Conservation (phyloP, 331 rosid genomes). For the Malus hybrid region DNA sequence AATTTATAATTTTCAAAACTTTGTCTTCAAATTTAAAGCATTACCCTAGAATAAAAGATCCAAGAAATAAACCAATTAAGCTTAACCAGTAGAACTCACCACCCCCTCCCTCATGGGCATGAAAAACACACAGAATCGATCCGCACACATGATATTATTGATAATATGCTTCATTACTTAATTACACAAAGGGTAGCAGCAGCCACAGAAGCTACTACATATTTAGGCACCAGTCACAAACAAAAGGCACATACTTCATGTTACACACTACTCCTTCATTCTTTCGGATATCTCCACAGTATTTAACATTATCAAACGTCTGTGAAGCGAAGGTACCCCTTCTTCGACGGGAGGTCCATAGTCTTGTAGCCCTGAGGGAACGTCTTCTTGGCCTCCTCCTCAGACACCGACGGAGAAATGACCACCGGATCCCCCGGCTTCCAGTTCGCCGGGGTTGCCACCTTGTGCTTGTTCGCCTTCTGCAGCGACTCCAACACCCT, state of each 20-base stretch:
- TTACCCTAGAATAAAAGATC: too few species aligned
- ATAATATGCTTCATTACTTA: too few species aligned
- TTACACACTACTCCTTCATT: not conserved
- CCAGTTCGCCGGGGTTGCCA: conserved; percentile 81
- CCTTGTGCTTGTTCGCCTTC: conserved; percentile 44
- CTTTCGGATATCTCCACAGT: not conserved
- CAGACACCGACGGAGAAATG: conserved; percentile 40
- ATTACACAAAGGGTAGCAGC: not conserved
- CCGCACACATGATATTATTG: not conserved
- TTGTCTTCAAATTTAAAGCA: too few species aligned
- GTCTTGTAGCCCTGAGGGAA: conserved; percentile 53
- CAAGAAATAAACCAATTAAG: too few species aligned
- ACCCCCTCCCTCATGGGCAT: too few species aligned
- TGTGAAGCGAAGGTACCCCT: conserved; percentile 58
- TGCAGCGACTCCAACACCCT: conserved; percentile 74
- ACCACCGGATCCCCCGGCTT: conserved; percentile 52
- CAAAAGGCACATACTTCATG: not conserved
- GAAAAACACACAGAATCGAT: too few species aligned
- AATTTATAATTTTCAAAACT: too few species aligned
- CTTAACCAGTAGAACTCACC: too few species aligned
- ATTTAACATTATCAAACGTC: conserved; percentile 23
- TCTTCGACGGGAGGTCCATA: conserved; percentile 54
- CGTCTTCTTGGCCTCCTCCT: conserved; percentile 65
- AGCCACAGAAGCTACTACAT: too few species aligned
- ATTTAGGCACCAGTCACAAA: not conserved